Evolutionary conservation across 1,284 basidiomycete species (phyloP).

Genomic region (Ganoderma sp.): DNA sequence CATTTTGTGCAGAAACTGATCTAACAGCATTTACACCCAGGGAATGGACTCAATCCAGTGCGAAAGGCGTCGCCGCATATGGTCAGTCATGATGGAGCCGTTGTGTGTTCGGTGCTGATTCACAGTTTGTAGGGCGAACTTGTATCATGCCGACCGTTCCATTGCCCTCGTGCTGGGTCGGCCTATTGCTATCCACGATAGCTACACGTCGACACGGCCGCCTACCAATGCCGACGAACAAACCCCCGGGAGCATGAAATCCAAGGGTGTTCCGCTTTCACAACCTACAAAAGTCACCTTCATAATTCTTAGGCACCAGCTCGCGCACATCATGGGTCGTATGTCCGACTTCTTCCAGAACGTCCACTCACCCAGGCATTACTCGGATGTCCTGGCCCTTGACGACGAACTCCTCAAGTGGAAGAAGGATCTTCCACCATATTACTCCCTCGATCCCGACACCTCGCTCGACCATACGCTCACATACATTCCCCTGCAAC

Average conservation of each 20-base stretch:
- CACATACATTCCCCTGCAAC: slow-evolving; percentile 73
- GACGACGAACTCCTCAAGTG: slow-evolving; percentile 89
- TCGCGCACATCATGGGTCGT: slow-evolving; percentile 86
- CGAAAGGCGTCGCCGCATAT: slow-evolving; percentile 90
- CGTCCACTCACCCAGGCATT: slow-evolving; percentile 81
- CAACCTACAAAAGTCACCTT: slow-evolving; percentile 87
- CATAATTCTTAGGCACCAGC: slow-evolving; percentile 84
- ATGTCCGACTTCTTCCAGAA: slow-evolving; percentile 97
- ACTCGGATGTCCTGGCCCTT: slow-evolving; percentile 82
- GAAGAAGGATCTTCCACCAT: slow-evolving; percentile 76
- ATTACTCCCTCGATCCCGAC: slow-evolving; percentile 80
- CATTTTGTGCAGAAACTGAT: neutral
- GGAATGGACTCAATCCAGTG: slow-evolving; percentile 79
- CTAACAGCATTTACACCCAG: slow-evolving; percentile 43
- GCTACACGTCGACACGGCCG: slow-evolving; percentile 82
- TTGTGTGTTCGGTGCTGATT: slow-evolving; percentile 25
- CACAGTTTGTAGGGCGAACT: slow-evolving; percentile 68
- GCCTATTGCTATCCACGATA: slow-evolving; percentile 87
- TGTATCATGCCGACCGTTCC: slow-evolving; percentile 92
- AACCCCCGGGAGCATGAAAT: slow-evolving; percentile 46
- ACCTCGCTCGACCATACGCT: slow-evolving; percentile 73
- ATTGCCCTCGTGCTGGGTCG: slow-evolving; percentile 91
- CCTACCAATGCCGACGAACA: slow-evolving; percentile 88
- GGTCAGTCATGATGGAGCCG: slow-evolving; percentile 53
- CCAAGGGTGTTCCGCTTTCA: slow-evolving; percentile 61